These are phyloP conservation scores for Leccinellum albellum DNA, from an alignment of 768 basidiomycete genomes.

Conservation along the genomic window DNA sequence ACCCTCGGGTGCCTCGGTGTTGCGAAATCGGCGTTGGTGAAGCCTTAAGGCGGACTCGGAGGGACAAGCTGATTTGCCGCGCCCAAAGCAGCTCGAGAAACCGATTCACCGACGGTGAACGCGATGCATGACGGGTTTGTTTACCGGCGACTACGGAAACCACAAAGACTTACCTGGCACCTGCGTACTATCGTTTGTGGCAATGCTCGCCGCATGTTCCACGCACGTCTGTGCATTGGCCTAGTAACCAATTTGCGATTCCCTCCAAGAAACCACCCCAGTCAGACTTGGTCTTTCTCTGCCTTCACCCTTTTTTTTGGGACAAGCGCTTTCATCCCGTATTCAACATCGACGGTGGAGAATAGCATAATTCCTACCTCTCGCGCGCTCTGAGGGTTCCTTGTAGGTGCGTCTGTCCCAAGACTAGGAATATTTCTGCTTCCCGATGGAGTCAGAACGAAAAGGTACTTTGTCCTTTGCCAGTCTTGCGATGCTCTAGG, in stretches of 20 bases:
- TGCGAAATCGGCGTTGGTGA: constrained; percentile 19
- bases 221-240: constrained; percentile 28
- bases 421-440: constrained; percentile 40
- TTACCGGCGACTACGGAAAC: constrained; percentile 28
- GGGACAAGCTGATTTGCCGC: constrained; percentile 26
- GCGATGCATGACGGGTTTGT: constrained; percentile 16
- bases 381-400: constrained; percentile 24
- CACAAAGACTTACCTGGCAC: constrained; percentile 49
- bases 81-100: constrained; percentile 6
- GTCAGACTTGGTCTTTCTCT: too few species aligned
- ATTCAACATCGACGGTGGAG: constrained; percentile 49
- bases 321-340: constrained; percentile 46
- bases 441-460: constrained; percentile 35
- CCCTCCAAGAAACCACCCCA: constrained; percentile 25
- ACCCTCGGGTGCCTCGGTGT: constrained; percentile 28
- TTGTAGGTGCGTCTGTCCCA: constrained; percentile 56
- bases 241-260: constrained; percentile 18
- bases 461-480: constrained; percentile 16
- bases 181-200: constrained; percentile 42
- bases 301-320: too few species aligned
- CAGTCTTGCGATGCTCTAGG: neutral
- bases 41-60: constrained; percentile 9
- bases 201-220: constrained; percentile 33
- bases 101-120: constrained; percentile 14
- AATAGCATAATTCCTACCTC: constrained; percentile 50